Evolutionary conservation across 345 rosid species (phyloP).

Genomic region (Arabis alpina): DNA sequence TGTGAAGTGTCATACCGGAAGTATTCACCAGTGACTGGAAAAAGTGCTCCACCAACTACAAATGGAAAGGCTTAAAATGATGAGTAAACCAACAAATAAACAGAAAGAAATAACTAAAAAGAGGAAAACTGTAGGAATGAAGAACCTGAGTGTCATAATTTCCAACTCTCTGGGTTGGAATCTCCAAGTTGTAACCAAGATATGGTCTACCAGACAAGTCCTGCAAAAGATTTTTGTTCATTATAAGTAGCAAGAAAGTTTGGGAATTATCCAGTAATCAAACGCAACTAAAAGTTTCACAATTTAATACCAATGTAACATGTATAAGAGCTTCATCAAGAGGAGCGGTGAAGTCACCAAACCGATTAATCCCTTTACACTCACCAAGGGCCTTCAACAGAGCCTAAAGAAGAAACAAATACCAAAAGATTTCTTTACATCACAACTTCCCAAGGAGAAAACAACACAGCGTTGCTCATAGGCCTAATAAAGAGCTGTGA

Average conservation of each 20-base stretch:
- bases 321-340: conserved; percentile 86
- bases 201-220: conserved; percentile 88
- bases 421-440: background rate
- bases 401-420: conserved; percentile 53
- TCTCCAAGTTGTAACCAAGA: conserved; percentile 69
- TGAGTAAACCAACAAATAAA: background rate
- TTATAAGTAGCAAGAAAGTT: background rate
- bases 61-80: conserved; percentile 6
- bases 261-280: background rate
- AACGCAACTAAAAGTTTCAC: background rate
- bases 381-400: conserved; percentile 85
- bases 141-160: conserved; percentile 84
- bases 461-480: background rate
- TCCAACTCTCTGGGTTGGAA: conserved; percentile 81
- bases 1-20: conserved; percentile 92
- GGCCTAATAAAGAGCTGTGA: background rate
- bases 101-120: background rate
- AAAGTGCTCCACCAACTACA: conserved; percentile 90
- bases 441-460: background rate
- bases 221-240: conserved; percentile 43
- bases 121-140: conserved; percentile 16
- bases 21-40: conserved; percentile 91
- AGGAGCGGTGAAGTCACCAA: conserved; percentile 88
- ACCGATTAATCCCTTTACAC: conserved; percentile 79
- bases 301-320: conserved; percentile 65